phyloP scores from a whole-genome alignment of 768 basidiomycete species.

The Suillus tomentosus region DNA sequence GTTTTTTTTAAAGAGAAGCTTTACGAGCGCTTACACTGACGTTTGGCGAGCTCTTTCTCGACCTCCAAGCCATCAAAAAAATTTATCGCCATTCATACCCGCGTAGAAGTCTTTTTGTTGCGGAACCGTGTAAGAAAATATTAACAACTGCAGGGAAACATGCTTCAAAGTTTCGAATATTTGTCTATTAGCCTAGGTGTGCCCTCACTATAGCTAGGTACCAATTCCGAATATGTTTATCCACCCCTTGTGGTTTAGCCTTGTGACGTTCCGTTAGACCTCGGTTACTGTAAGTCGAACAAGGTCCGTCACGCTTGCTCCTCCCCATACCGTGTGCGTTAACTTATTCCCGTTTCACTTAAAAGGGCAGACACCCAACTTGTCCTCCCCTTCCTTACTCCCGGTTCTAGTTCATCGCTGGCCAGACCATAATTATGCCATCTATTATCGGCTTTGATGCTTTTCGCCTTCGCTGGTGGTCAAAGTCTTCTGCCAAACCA shows the following conservation, averaged over 20 bases:
- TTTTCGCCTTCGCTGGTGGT: constrained; percentile 27
- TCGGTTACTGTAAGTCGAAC: not conserved
- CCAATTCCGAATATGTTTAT: not conserved
- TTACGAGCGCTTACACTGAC: not conserved
- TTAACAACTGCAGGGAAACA: constrained; percentile 7
- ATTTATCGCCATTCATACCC: not conserved
- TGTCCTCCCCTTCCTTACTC: not conserved
- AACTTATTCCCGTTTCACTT: not conserved
- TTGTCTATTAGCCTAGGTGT: too few relatives aligned
- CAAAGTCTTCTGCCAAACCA: constrained; percentile 1
- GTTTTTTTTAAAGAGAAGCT: not conserved
- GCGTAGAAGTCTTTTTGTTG: not conserved
- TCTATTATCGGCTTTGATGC: constrained; percentile 12
- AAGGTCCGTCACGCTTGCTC: not conserved
- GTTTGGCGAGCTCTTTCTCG: not conserved
- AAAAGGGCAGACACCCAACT: not conserved
- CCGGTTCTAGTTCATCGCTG: not conserved
- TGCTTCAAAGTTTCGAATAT: too few relatives aligned
- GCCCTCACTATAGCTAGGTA: not conserved
- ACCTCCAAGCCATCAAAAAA: not conserved
- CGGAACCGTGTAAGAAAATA: not conserved
- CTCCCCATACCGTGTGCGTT: not conserved
- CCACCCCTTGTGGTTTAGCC: not conserved
- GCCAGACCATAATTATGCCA: constrained; percentile 10
- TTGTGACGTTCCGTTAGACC: not conserved